Conservation (phyloP, 2,329 filamentous ascomycete species). For the Cladophialophora immunda region DNA sequence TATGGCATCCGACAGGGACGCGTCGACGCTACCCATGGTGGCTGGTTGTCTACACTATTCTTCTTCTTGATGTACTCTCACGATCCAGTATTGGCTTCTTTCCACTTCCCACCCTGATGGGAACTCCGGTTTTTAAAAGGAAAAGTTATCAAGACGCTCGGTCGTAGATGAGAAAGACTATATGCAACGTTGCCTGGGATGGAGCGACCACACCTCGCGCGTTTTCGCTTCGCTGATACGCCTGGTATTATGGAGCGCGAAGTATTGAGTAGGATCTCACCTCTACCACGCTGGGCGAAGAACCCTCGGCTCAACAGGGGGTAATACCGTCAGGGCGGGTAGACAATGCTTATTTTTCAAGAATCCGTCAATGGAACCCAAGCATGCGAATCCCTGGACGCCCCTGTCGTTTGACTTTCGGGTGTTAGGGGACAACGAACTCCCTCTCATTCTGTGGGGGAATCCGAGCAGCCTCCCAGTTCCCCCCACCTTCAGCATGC, state of each 20-base stretch:
- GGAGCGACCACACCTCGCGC: too few species aligned
- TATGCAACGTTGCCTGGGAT: neutral
- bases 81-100: neutral
- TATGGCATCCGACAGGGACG: conserved; percentile 4
- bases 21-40: conserved; percentile 36
- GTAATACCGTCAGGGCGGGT: neutral
- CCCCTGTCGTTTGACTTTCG: neutral
- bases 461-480: neutral
- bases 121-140: neutral
- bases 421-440: neutral
- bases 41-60: neutral
- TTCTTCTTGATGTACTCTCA: neutral
- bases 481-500: neutral
- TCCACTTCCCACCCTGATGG: neutral
- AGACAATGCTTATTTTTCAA: neutral
- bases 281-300: neutral
- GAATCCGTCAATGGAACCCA: too few species aligned
- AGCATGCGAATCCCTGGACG: neutral
- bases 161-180: neutral
- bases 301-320: neutral
- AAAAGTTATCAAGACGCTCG: neutral
- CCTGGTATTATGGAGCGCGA: neutral
- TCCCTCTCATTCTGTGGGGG: neutral
- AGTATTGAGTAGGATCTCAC: neutral
- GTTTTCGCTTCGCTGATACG: neutral